A percentile compares a stretch with the other conserved stretches of the same genome.
Conservation (phyloP, 805 yeast species). For the Wickerhamomyces ciferrii region DNA sequence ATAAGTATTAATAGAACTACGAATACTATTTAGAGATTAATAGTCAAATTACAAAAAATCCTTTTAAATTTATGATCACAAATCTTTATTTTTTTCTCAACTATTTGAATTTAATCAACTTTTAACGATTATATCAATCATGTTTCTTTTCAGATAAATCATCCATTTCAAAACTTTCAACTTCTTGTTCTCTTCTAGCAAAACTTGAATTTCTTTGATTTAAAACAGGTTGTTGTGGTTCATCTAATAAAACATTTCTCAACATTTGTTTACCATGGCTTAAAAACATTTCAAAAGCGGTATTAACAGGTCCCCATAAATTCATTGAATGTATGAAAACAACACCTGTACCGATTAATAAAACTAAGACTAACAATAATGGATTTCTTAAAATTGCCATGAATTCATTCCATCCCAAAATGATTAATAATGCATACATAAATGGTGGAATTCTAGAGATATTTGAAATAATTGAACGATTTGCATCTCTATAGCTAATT, state of each 20-base stretch:
- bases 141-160: conserved; percentile 21
- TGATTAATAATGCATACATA: conserved; percentile 65
- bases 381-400: conserved; percentile 86
- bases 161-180: conserved; percentile 26
- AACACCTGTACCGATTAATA: conserved; percentile 53
- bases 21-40: no score
- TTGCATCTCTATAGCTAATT: conserved; percentile 79
- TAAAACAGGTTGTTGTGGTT: conserved; percentile 21
- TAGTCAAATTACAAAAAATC: no score
- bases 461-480: conserved; percentile 75
- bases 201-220: no score
- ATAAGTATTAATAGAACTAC: no score
- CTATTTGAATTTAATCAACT: no score
- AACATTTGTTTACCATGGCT: conserved; percentile 52
- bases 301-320: conserved; percentile 71
- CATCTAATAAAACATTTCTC: conserved; percentile 54
- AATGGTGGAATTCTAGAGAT: conserved; percentile 80
- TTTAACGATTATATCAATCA: no score
- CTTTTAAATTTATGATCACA: no score
- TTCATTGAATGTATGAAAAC: conserved; percentile 68
- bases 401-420: conserved; percentile 94
- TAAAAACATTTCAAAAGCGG: conserved; percentile 52
- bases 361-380: conserved; percentile 57
- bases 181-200: conserved; percentile 8
- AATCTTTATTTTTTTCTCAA: no score